phyloP scores from a whole-genome alignment of 345 rosid species.

The Lumnitzera littorea region DNA sequence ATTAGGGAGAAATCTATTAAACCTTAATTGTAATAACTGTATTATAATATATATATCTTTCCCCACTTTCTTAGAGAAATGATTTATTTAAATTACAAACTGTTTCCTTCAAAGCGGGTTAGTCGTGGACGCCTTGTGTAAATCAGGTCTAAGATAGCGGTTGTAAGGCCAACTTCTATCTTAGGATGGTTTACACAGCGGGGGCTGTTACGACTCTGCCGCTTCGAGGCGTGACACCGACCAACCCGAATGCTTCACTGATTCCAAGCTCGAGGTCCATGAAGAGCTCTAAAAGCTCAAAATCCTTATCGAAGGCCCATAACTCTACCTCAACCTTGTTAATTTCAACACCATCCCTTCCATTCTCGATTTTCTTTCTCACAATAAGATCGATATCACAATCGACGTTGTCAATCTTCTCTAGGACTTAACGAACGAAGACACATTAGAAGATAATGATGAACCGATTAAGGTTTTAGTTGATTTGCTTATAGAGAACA shows the following conservation, averaged over 20 bases:
- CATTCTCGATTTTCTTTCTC: slow-evolving; percentile 68
- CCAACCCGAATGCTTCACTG: slow-evolving; percentile 85
- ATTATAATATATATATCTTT: too few species aligned
- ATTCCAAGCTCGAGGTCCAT: slow-evolving; percentile 78
- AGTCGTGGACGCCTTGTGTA: too few species aligned
- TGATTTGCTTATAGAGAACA: slow-evolving; percentile 68
- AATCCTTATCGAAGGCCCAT: slow-evolving; percentile 85
- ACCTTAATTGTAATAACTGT: too few species aligned
- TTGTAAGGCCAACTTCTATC: too few species aligned
- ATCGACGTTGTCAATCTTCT: slow-evolving; percentile 84
- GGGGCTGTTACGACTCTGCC: too few species aligned
- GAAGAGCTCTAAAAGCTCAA: slow-evolving; percentile 85
- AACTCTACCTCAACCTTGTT: slow-evolving; percentile 85
- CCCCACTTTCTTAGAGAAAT: too few species aligned
- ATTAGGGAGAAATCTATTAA: too few species aligned
- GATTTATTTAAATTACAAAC: too few species aligned
- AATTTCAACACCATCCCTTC: slow-evolving; percentile 65
- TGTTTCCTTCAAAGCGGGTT: too few species aligned
- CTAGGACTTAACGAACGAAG: slow-evolving; percentile 88
- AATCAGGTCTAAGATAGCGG: too few species aligned
- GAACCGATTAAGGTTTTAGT: slow-evolving; percentile 70
- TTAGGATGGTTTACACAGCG: too few species aligned
- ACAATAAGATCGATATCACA: slow-evolving; percentile 80
- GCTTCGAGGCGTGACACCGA: too few species aligned
- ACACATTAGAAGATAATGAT: slow-evolving; percentile 77